Percentiles rank a stretch among this genome's conserved stretches.
Conservation (phyloP, 2,329 filamentous ascomycete species). For the Penicillium sp. region DNA sequence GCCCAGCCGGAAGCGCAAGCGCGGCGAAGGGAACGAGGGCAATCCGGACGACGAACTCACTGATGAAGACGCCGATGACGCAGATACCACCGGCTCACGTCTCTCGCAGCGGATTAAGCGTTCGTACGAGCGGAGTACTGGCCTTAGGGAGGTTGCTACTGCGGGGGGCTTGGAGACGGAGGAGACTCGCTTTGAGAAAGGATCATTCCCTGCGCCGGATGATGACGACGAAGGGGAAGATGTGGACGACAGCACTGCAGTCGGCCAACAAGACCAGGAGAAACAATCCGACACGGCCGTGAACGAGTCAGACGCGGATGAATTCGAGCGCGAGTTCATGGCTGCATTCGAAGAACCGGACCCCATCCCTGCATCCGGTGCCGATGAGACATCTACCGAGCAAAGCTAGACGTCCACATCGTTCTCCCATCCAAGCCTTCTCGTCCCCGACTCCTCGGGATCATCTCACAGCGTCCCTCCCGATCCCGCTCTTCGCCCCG, state of each 20-base stretch:
- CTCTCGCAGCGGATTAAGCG: slow-evolving; percentile 45
- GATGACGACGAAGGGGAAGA: slow-evolving; percentile 44
- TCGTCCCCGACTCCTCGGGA: background rate
- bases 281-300: background rate
- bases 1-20: slow-evolving; percentile 41
- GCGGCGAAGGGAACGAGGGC: slow-evolving; percentile 29
- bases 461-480: background rate
- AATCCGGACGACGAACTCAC: slow-evolving; percentile 24
- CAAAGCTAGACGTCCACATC: background rate
- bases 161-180: slow-evolving; percentile 23
- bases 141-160: slow-evolving; percentile 40
- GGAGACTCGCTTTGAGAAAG: slow-evolving; percentile 31
- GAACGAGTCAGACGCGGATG: slow-evolving; percentile 43
- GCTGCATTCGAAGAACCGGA: slow-evolving; percentile 55
- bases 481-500: background rate
- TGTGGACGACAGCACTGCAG: background rate
- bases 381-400: background rate
- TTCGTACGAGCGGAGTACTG: slow-evolving; percentile 44
- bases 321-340: slow-evolving; percentile 57
- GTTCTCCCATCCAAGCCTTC: background rate
- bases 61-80: slow-evolving; percentile 35
- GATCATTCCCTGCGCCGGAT: slow-evolving; percentile 31
- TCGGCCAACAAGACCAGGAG: background rate
- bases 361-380: background rate
- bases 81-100: slow-evolving; percentile 42